Evolutionary conservation across 192 early-diverging fungal species (phyloP).

Genomic region (Podila verticillata): DNA sequence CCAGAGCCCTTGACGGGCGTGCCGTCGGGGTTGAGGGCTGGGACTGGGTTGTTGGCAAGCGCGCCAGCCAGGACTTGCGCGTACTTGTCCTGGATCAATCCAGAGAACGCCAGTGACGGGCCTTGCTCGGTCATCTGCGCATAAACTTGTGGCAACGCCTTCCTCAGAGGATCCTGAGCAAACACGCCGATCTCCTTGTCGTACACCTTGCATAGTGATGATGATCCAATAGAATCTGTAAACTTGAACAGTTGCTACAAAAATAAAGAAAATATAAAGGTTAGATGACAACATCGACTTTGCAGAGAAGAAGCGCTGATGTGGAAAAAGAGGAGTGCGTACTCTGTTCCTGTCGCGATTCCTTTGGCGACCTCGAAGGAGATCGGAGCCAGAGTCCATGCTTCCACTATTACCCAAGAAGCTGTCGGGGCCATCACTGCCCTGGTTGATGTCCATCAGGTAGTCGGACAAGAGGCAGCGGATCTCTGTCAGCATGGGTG

Average conservation of each 20-base stretch:
- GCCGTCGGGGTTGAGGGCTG: slow-evolving; percentile 8
- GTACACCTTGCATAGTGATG: slow-evolving; percentile 29
- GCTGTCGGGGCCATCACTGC: slow-evolving; percentile 23
- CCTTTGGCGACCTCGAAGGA: slow-evolving; percentile 18
- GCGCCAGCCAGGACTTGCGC: slow-evolving; percentile 26
- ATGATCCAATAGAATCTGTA: slow-evolving; percentile 45
- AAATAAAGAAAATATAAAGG: background rate
- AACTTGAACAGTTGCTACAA: slow-evolving; percentile 47
- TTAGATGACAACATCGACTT: background rate
- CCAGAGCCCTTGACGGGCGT: background rate
- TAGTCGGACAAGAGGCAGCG: slow-evolving; percentile 41
- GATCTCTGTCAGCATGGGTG: slow-evolving; percentile 57
- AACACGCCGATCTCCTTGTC: slow-evolving; percentile 26
- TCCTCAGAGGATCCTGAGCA: slow-evolving; percentile 12
- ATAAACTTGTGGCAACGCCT: slow-evolving; percentile 39
- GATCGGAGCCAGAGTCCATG: slow-evolving; percentile 21
- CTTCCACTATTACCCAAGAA: slow-evolving; percentile 15
- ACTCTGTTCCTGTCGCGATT: slow-evolving; percentile 47
- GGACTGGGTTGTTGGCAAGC: slow-evolving; percentile 16
- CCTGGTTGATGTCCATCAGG: slow-evolving; percentile 40
- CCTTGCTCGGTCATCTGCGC: slow-evolving; percentile 48
- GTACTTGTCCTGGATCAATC: slow-evolving; percentile 50
- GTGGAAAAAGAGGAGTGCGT: background rate
- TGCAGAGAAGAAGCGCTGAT: background rate
- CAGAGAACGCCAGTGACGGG: slow-evolving; percentile 40